A percentile compares a stretch with the other conserved stretches of the same genome.
These are phyloP conservation scores for Rhamnella rubrinervis DNA, from an alignment of 331 rosid genomes.

Conservation along the genomic window DNA sequence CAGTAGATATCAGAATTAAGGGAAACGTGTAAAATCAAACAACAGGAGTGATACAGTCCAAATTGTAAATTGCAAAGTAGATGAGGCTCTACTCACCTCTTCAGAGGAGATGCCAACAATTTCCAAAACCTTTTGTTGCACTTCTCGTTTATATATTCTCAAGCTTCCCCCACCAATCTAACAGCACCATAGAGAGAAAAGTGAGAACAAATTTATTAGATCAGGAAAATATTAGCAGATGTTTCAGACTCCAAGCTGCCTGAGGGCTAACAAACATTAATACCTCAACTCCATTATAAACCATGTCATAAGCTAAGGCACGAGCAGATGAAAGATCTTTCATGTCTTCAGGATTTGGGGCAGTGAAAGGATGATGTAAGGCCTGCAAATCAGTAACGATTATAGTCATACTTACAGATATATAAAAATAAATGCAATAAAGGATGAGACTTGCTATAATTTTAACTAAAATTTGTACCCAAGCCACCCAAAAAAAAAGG, in stretches of 20 bases:
- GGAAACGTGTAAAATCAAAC: not conserved
- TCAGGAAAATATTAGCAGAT: conserved; percentile 3
- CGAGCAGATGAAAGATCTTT: conserved; percentile 88
- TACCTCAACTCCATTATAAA: conserved; percentile 98
- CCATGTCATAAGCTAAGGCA: conserved; percentile 98
- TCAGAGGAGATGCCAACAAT: conserved; percentile 83
- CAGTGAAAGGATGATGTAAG: conserved; percentile 97
- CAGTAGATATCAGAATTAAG: not conserved
- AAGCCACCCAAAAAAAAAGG: too few relatives aligned
- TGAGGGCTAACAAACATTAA: not conserved
- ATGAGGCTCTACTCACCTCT: conserved; percentile 56
- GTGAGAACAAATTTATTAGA: conserved; percentile 5
- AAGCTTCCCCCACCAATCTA: conserved; percentile 98
- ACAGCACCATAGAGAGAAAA: conserved; percentile 21
- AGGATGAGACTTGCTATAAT: conserved; percentile 6
- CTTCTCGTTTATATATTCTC: conserved; percentile 85
- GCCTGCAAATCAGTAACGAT: conserved; percentile 49
- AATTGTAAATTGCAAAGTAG: not conserved
- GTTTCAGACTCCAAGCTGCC: conserved; percentile 18
- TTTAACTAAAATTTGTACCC: not conserved
- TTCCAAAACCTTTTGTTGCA: conserved; percentile 88
- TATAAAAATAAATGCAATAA: conserved; percentile 3
- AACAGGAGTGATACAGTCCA: conserved; percentile 3
- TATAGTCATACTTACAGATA: not conserved
- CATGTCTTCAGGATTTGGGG: conserved; percentile 93